Conservation (phyloP, 2,329 filamentous ascomycete genomes). For the Penicillium corylophilum region DNA sequence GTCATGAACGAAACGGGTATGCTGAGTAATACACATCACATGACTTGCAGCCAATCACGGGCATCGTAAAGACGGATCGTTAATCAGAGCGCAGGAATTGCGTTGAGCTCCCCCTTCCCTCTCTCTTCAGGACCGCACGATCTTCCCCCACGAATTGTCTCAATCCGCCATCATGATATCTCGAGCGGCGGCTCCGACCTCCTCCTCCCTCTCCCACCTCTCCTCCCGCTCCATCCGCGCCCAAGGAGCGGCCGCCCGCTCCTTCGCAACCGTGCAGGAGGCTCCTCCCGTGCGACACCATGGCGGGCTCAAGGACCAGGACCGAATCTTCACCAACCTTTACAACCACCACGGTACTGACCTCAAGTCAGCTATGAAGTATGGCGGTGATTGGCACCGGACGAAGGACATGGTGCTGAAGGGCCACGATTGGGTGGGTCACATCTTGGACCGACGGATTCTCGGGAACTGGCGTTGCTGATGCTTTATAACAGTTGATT, state of each 20-base stretch:
- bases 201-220: constrained; percentile 41
- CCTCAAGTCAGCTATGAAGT: constrained; percentile 91
- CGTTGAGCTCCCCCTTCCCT: constrained; percentile 32
- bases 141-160: constrained; percentile 33
- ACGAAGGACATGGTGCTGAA: constrained; percentile 98
- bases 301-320: constrained; percentile 90
- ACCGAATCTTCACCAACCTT: constrained; percentile 98
- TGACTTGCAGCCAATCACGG: constrained; percentile 39
- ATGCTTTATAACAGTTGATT: constrained; percentile 66
- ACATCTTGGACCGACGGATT: constrained; percentile 1
- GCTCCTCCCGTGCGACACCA: constrained; percentile 62
- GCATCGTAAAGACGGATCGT: constrained; percentile 38
- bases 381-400: constrained; percentile 98
- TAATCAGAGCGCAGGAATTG: constrained; percentile 41
- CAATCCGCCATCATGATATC: constrained; percentile 45
- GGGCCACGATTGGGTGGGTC: constrained; percentile 82
- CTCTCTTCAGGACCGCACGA: constrained; percentile 25
- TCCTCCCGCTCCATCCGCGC: constrained; percentile 44
- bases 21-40: constrained; percentile 31
- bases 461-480: constrained; percentile 20
- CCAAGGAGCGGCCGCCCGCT: constrained; percentile 52
- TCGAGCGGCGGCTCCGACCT: constrained; percentile 46
- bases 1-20: constrained; percentile 12
- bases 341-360: constrained; percentile 91
- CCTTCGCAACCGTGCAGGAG: constrained; percentile 80